Conservation (phyloP, 768 basidiomycete species). For the Mycena rosella region DNA sequence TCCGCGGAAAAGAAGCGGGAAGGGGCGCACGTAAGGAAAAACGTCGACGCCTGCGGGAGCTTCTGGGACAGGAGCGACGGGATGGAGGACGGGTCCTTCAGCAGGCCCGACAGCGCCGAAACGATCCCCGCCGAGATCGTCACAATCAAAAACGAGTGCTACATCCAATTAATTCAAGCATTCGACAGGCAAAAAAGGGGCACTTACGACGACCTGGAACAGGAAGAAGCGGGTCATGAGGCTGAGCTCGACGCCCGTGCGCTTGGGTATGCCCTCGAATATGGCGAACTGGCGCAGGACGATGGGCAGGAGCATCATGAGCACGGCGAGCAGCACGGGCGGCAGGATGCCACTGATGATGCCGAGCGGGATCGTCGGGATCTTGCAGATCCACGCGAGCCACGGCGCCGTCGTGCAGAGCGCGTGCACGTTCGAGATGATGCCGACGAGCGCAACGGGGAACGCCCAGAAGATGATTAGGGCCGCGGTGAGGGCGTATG, state of each 20-base stretch:
- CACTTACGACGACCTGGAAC: slow-evolving; percentile 90
- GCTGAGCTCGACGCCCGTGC: slow-evolving; percentile 86
- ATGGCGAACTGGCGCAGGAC: slow-evolving; percentile 82
- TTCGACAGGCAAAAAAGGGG: slow-evolving; percentile 3
- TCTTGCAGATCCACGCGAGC: slow-evolving; percentile 86
- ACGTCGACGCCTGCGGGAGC: slow-evolving; percentile 86
- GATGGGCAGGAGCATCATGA: slow-evolving; percentile 91
- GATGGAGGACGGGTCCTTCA: slow-evolving; percentile 75
- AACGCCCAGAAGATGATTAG: slow-evolving; percentile 92
- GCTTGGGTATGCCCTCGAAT: slow-evolving; percentile 92
- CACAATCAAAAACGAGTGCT: slow-evolving; percentile 96
- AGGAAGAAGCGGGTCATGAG: slow-evolving; percentile 94
- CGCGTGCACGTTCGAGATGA: slow-evolving; percentile 82
- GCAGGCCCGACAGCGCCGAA: slow-evolving; percentile 71
- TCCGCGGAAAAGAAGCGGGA: background rate
- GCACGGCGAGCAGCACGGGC: slow-evolving; percentile 86
- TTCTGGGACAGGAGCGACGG: slow-evolving; percentile 81
- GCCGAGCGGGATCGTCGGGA: slow-evolving; percentile 76
- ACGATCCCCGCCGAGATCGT: slow-evolving; percentile 89
- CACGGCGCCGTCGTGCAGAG: slow-evolving; percentile 75
- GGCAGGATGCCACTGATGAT: slow-evolving; percentile 93
- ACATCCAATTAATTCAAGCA: background rate
- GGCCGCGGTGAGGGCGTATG: slow-evolving; percentile 81
- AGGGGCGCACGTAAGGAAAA: slow-evolving; percentile 84
- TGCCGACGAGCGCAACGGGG: slow-evolving; percentile 90